A percentile compares a stretch with the other conserved stretches of the same genome.
These are phyloP conservation scores for Aspergillus homomorphus DNA, from an alignment of 495 filamentous ascomycete species.

Conservation along the genomic window DNA sequence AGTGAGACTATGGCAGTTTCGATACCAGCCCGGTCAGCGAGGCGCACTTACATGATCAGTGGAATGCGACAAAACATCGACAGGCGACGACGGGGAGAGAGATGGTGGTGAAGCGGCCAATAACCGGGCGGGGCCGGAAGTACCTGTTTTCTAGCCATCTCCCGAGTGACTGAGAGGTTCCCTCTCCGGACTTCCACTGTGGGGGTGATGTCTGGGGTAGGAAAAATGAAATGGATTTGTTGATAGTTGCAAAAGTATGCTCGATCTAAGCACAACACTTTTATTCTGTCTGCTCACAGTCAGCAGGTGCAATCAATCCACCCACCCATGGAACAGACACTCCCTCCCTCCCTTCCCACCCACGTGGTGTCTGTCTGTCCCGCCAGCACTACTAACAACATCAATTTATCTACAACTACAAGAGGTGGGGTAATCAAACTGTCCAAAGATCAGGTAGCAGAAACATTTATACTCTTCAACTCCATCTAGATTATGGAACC, in stretches of 20 bases:
- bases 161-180: too few species aligned
- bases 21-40: background rate
- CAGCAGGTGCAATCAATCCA: background rate
- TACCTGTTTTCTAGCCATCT: background rate
- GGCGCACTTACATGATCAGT: background rate
- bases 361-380: background rate
- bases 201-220: background rate
- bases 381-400: too few species aligned
- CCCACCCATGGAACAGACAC: background rate
- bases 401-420: too few species aligned
- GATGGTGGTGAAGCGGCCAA: background rate
- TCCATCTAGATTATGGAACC: background rate
- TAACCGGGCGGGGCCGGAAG: background rate
- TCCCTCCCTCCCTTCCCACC: background rate
- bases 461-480: background rate
- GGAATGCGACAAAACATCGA: background rate
- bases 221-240: too few species aligned
- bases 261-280: too few species aligned
- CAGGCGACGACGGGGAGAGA: background rate
- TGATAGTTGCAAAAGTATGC: too few species aligned
- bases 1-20: background rate
- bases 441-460: background rate
- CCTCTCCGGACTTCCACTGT: background rate
- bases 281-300: background rate
- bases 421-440: too few species aligned